phyloP scores from a whole-genome alignment of 2,329 filamentous ascomycete genomes.

The Colletotrichum incanum region DNA sequence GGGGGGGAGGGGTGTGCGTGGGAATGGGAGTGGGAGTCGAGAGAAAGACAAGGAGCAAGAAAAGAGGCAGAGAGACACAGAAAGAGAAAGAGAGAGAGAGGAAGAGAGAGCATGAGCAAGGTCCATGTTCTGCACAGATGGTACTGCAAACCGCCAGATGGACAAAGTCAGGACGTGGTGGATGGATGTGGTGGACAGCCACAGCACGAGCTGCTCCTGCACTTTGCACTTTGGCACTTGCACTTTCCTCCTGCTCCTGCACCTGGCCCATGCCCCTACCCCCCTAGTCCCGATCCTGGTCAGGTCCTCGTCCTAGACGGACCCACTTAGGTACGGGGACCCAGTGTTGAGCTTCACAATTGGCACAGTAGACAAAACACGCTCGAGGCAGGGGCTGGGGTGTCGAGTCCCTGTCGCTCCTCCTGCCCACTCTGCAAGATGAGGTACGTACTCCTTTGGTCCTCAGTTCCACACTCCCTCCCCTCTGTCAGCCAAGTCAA shows the following conservation, averaged over 20 bases:
- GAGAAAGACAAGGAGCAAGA: not conserved
- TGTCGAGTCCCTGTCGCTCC: conserved; percentile 2
- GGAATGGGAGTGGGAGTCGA: not conserved
- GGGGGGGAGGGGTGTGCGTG: not conserved
- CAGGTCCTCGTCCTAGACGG: conserved; percentile 15
- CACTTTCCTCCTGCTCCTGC: conserved; percentile 3
- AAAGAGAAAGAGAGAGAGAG: not conserved
- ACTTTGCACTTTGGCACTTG: conserved; percentile 19
- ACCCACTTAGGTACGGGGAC: conserved; percentile 34
- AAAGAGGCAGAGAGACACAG: conserved; percentile 1
- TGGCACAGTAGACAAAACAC: conserved; percentile 15
- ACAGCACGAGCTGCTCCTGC: conserved; percentile 30
- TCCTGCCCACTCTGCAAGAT: conserved; percentile 12
- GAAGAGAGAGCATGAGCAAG: conserved; percentile 3
- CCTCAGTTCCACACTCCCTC: not conserved
- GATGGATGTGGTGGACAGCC: conserved; percentile 7
- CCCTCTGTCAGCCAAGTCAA: not conserved
- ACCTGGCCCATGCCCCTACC: conserved; percentile 24
- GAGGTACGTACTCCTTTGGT: conserved; percentile 7
- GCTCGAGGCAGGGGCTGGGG: conserved; percentile 25
- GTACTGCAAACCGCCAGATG: conserved; percentile 36
- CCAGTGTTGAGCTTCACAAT: conserved; percentile 3
- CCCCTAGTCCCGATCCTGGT: conserved; percentile 35
- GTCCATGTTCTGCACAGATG: conserved; percentile 37
- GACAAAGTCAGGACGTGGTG: conserved; percentile 17